These are phyloP conservation scores for Quercus gilva DNA, from an alignment of 306 rosid species.

Conservation along the genomic window DNA sequence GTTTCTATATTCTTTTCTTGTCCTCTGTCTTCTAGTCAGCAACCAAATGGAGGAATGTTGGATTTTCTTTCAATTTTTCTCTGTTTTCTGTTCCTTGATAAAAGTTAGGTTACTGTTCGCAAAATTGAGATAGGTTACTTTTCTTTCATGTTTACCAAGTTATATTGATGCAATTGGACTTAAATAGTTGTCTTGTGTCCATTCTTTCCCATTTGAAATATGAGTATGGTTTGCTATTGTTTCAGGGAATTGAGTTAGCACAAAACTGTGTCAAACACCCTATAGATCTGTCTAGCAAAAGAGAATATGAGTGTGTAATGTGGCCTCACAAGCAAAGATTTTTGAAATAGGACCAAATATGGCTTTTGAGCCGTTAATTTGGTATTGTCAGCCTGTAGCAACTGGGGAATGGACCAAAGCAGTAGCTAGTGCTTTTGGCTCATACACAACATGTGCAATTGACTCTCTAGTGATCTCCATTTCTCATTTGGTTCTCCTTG, in stretches of 20 bases:
- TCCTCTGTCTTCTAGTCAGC: no score
- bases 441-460: conserved; percentile 82
- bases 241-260: background rate
- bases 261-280: background rate
- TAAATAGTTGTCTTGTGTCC: background rate
- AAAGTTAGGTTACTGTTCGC: background rate
- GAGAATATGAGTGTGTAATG: background rate
- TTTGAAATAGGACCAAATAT: conserved; percentile 25
- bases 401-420: conserved; percentile 51
- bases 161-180: background rate
- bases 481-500: conserved; percentile 65
- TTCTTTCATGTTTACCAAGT: background rate
- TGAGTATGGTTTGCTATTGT: background rate
- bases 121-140: background rate
- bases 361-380: conserved; percentile 57
- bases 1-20: no score
- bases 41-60: no score
- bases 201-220: background rate
- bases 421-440: conserved; percentile 66
- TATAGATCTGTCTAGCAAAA: background rate
- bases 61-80: no score
- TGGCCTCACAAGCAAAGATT: background rate
- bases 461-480: conserved; percentile 58
- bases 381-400: conserved; percentile 74
- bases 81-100: no score